These are phyloP conservation scores for Carex sylvatica DNA, from an alignment of 202 grass and related monocot species.

Conservation along the genomic window DNA sequence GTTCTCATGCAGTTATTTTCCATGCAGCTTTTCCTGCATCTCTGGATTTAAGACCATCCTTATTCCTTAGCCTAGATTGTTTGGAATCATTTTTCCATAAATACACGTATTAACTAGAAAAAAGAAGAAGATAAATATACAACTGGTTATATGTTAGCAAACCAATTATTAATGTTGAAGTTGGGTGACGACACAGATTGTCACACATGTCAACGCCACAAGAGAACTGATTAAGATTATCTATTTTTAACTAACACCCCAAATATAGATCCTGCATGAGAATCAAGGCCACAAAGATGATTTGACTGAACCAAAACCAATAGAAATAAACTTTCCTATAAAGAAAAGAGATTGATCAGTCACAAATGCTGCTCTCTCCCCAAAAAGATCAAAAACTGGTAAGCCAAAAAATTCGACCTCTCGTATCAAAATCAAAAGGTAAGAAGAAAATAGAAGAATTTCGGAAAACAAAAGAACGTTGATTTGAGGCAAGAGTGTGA, in stretches of 20 bases:
- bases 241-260: background rate
- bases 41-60: background rate
- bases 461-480: background rate
- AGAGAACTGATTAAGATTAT: background rate
- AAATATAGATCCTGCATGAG: slow-evolving; percentile 7
- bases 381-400: background rate
- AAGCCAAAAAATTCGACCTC: slow-evolving; percentile 17
- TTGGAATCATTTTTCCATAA: background rate
- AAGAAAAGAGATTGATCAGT: slow-evolving; percentile 3
- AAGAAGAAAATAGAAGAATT: background rate
- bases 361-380: background rate
- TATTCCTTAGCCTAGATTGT: background rate
- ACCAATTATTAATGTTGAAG: background rate
- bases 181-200: slow-evolving; percentile 3
- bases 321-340: slow-evolving; percentile 12
- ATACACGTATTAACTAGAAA: background rate
- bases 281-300: background rate
- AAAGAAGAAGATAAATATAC: background rate
- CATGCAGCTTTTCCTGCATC: slow-evolving; percentile 1
- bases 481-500: slow-evolving; percentile 10
- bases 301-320: slow-evolving; percentile 2
- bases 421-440: slow-evolving; percentile 5
- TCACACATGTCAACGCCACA: background rate
- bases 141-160: background rate
- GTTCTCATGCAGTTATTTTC: background rate